Evolutionary conservation across 2,329 filamentous ascomycete genomes (phyloP), one percentile per base, ranked within the genome.

Genomic region (Aspergillus sp.): DNA sequence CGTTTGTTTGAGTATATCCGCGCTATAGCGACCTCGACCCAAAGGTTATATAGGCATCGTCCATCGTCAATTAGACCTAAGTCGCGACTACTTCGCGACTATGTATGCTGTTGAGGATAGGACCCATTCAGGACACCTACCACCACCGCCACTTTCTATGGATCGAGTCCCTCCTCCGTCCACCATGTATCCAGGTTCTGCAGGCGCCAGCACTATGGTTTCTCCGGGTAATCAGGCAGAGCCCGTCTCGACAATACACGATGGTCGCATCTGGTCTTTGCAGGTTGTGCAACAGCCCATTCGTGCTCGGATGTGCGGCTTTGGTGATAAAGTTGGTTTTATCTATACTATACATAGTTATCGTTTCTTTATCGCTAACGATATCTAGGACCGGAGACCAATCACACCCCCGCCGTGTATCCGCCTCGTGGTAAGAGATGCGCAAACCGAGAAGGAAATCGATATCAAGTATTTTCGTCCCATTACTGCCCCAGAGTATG

Each of bases 401-500:
- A 97, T 99, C 67, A 98, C 95, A 27, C 93, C 95, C 14, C 95
- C 95, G 21, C 93, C 95, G 3, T 97, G 93, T 74, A 89, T 98
- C 52, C 85, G 89, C 62, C 84, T 98, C 12, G 82, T 95, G 40
- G 88, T 98, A 52, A 86, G 83, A 60, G 91, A 97, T 73, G 79
- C 83, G 43, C 76, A 77, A 15, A 93, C 90, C 0, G 88, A 90
- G 21, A 87, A 91, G 69, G 91, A 96, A 72, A 84, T 96, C 44
- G 89, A 95, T 72, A 88, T 88, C 78, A 91, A 89, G 90, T 93
- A 81, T 69, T 88, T 62, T 21, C 3, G 21, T 31, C 14, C 27
- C n/a, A 24, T 17, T n/a, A 9, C 4, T 11, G 14, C 4, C 9
- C 12, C 11, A 17, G 4, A 15, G 4, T 23, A 15, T 43, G 19